A percentile compares a stretch with the other conserved stretches of the same genome.
These are phyloP conservation scores for Fomitopsis pulvina DNA, from an alignment of 768 basidiomycete species.

Conservation along the genomic window DNA sequence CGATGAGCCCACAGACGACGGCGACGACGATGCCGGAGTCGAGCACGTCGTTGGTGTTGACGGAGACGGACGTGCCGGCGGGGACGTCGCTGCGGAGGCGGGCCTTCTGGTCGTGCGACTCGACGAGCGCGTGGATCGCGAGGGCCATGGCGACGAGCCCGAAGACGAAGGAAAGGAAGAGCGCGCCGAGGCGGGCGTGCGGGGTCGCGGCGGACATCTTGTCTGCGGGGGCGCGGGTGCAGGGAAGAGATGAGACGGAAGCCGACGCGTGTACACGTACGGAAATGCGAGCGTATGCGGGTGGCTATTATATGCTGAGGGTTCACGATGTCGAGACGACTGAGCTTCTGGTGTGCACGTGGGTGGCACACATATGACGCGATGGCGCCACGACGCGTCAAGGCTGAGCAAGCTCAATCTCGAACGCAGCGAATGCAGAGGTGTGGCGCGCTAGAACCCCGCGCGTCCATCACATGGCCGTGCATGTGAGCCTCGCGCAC, in stretches of 20 bases:
- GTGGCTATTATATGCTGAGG: neutral
- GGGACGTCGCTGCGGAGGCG: slow-evolving; percentile 26
- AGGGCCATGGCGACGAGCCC: slow-evolving; percentile 22
- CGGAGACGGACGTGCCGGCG: slow-evolving; percentile 26
- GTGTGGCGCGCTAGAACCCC: neutral
- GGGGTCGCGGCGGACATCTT: slow-evolving; percentile 9
- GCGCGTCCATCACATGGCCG: neutral
- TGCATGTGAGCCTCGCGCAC: neutral
- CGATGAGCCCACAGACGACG: slow-evolving; percentile 23
- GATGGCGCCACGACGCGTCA: no score
- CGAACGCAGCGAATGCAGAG: neutral
- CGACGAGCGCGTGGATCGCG: slow-evolving; percentile 28
- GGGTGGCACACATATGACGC: no score
- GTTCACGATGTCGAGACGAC: neutral
- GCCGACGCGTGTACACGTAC: no score
- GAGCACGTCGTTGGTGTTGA: slow-evolving; percentile 29
- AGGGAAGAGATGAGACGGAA: neutral
- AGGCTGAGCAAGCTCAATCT: neutral
- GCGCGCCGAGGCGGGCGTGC: slow-evolving; percentile 20
- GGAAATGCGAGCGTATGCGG: neutral
- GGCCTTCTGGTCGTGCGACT: slow-evolving; percentile 33
- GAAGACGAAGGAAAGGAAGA: slow-evolving; percentile 24
- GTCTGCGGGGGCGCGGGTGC: neutral
- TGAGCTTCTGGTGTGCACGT: no score
- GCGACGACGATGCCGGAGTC: slow-evolving; percentile 26